Conservation (phyloP, 345 rosid species). For the Combretum micranthum region DNA sequence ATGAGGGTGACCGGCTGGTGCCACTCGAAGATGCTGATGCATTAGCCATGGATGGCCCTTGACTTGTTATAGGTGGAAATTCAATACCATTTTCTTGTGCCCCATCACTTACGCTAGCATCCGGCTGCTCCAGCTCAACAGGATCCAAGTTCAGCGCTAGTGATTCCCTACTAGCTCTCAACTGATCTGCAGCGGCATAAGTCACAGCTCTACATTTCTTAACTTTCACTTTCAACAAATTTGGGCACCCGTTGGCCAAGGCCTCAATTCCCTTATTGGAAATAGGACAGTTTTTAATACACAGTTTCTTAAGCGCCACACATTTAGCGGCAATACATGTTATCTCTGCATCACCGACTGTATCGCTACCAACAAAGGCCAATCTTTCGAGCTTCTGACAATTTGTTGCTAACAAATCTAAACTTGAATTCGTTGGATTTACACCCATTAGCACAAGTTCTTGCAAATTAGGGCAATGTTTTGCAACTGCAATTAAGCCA, state of each 20-base stretch:
- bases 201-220: constrained; percentile 80
- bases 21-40: constrained; percentile 35
- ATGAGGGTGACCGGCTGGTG: constrained; percentile 44
- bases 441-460: constrained; percentile 72
- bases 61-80: constrained; percentile 28
- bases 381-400: constrained; percentile 60
- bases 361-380: constrained; percentile 27
- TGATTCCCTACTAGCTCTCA: constrained; percentile 21
- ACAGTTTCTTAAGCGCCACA: constrained; percentile 63
- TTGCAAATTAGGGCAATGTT: constrained; percentile 53
- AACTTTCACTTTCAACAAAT: constrained; percentile 72
- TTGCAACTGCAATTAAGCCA: constrained; percentile 49
- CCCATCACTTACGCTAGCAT: constrained; percentile 45
- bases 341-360: constrained; percentile 41
- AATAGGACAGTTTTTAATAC: constrained; percentile 61
- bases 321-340: constrained; percentile 57
- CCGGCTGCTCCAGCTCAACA: constrained; percentile 34
- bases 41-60: constrained; percentile 18
- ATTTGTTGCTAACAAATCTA: constrained; percentile 51
- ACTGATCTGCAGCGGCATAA: constrained; percentile 37
- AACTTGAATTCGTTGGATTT: constrained; percentile 49
- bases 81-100: constrained; percentile 43
- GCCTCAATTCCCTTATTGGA: constrained; percentile 69
- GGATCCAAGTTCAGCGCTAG: constrained; percentile 23
- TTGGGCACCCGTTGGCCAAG: constrained; percentile 63